Evolutionary conservation across 495 filamentous ascomycete species (phyloP), one percentile per base, ranked within the genome.

Genomic region (Aspergillus carlsbadensis): DNA sequence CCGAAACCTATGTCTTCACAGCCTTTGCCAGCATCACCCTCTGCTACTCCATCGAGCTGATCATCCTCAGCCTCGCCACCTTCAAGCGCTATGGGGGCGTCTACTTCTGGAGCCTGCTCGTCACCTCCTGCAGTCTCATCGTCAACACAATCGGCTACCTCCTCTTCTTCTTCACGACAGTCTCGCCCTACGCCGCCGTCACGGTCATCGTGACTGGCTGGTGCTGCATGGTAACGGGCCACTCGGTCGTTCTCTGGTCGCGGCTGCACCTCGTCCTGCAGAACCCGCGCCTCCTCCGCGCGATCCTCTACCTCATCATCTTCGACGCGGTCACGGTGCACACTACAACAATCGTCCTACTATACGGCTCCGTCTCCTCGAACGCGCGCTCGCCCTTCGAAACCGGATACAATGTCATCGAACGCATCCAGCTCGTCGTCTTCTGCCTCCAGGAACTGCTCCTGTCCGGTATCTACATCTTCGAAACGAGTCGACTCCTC

Each of bases 381-480:
- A 3, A 3, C 14, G 14, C 18, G 29, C 61, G 71, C 18, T 8
- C 43, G 1, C 22, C 35, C 1, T 81, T 75, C 54, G 43, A 69
- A 1, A 36, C 18, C 0, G 71, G 70, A 0, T 85, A 82, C 58
- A 65, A 72, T 10, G 61, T 78, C 34, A 77, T 80, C 61, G 82
- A 29, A 8, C 26, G 26, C 26, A 29, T 81, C 5, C 78, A 85
- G 60, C 68, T 85, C 33, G 69, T 75, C 1, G 77, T 66, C 3
- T 83, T 85, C 63, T 78, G 70, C 41, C 39, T 82, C 10, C 82
- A 86, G 61, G 82, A 85, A 61, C 57, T 77, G 43, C 65, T 81
- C n/a, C 76, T 86, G 22, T 85, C 83, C 1, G 72, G 73, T 2
- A 64, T 84, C 3, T 86, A 84, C 53, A 71, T 86, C 7, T 79